Base-by-base conservation (phyloP, 225 moss, liverwort and hornwort genomes). In the Physcomitrium patens region DNA sequence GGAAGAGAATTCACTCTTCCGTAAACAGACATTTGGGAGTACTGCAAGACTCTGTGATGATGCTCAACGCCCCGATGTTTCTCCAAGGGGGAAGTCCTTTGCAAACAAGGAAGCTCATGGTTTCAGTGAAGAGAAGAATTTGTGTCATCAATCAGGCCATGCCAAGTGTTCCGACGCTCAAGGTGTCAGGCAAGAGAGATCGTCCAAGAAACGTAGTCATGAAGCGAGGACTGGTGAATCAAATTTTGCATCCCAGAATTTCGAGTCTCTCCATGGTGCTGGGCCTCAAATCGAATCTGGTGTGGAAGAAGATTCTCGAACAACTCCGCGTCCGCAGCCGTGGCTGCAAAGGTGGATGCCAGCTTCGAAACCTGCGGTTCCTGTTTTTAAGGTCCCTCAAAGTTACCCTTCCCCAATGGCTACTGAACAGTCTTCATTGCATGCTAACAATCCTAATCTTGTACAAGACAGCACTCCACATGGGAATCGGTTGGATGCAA, bases 311-410 rank as follows among this genome's bases (percentile, higher is more conserved):
- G 24, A 46, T 42, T 51, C 44, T 56, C 79, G 55, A 56, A 45
- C 47, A 31, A 20, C 74, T 49, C 43, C 70, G 41, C 70, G 9
- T 46, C 31, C 82, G 52, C 82, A 77, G 37, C 69, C 86, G 10
- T 86, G 86, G 86, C 82, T 86, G 69, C 79, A 82, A 47, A 75
- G 86, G 50, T 86, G 86, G 86, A 86, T 82, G 86, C 68, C 82
- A 54, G 43, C 79, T 76, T 77, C 76, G 31, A 82, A 76, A 50
- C 74, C 77, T 4, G 3, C 47, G 23, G 50, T 46, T 51, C 12
- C 68, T 27, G 53, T 53, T 37, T 73, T 52, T 61, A 77, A 67
- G 60, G 43, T 27, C 45, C 67, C 66, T 31, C 61, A 73, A 13
- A 22, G 47, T 8, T 15, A 67, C 23, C 26, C 46, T 28, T 49